A percentile compares a stretch with the other conserved stretches of the same genome.
Conservation (phyloP, 1,284 basidiomycete genomes). For the Papiliotrema fonsecae region DNA sequence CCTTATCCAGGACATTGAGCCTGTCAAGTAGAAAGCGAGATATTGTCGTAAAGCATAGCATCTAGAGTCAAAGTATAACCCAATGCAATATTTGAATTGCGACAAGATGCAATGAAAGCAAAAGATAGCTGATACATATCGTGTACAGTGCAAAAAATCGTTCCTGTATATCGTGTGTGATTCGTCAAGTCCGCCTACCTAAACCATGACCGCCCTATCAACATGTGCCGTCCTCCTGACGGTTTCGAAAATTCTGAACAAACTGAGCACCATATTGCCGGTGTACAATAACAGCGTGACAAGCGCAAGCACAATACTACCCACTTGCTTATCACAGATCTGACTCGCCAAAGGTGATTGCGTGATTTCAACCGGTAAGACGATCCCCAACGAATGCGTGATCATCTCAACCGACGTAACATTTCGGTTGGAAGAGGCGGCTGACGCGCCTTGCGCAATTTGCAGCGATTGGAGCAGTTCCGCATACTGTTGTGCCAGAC, state of each 20-base stretch:
- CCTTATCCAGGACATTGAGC: constrained; percentile 41
- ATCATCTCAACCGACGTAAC: constrained; percentile 8
- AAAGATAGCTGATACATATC: too few species aligned
- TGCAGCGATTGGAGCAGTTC: constrained; percentile 9
- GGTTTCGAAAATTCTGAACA: constrained; percentile 52
- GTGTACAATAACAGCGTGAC: constrained; percentile 44
- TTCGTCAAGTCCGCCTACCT: too few species aligned
- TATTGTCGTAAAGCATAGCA: too few species aligned
- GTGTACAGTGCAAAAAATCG: too few species aligned
- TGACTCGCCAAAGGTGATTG: constrained; percentile 14
- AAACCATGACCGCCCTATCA: constrained; percentile 16
- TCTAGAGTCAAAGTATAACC: too few species aligned
- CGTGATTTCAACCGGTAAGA: constrained; percentile 19
- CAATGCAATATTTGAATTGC: too few species aligned
- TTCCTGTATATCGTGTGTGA: too few species aligned
- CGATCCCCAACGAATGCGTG: constrained; percentile 20
- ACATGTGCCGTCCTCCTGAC: constrained; percentile 42
- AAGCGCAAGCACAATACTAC: constrained; percentile 42
- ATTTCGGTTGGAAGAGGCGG: too few species aligned
- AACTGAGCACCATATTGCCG: constrained; percentile 48
- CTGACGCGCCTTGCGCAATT: background rate
- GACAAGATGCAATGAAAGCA: too few species aligned
- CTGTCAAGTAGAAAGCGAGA: background rate
- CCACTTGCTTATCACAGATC: constrained; percentile 48
- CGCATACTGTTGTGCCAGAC: constrained; percentile 16